These are phyloP conservation scores for Alliaria petiolata DNA, from an alignment of 345 rosid species.

Conservation along the genomic window DNA sequence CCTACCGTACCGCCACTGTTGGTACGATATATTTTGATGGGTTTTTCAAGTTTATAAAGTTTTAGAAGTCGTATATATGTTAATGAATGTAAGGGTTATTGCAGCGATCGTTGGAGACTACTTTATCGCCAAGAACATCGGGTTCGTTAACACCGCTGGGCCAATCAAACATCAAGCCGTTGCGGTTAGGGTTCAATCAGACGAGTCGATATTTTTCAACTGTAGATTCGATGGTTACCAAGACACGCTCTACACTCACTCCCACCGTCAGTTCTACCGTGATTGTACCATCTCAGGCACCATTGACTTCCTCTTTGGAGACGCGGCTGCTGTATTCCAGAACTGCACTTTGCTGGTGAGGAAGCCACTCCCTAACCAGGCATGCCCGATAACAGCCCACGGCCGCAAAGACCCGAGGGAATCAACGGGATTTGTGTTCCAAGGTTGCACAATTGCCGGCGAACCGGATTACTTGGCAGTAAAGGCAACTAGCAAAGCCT, in stretches of 20 bases:
- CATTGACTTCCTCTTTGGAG: conserved; percentile 78
- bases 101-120: conserved; percentile 55
- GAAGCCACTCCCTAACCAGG: conserved; percentile 58
- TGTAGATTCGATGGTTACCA: conserved; percentile 84
- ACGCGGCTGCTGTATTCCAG: conserved; percentile 61
- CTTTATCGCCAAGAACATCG: conserved; percentile 71
- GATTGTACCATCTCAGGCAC: conserved; percentile 82
- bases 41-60: not conserved
- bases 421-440: conserved; percentile 62
- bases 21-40: conserved; percentile 40
- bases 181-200: conserved; percentile 64
- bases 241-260: conserved; percentile 68
- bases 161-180: conserved; percentile 74
- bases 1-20: conserved; percentile 66
- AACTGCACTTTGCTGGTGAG: conserved; percentile 63
- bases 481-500: conserved; percentile 40
- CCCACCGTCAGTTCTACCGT: conserved; percentile 88
- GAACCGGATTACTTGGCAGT: conserved; percentile 41
- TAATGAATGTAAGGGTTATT: not conserved
- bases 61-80: not conserved
- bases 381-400: conserved; percentile 61
- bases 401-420: conserved; percentile 47
- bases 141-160: conserved; percentile 82
- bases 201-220: conserved; percentile 59
- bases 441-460: conserved; percentile 61